phyloP scores from a whole-genome alignment of 768 basidiomycete genomes.

The Calocybe gangraenosa region DNA sequence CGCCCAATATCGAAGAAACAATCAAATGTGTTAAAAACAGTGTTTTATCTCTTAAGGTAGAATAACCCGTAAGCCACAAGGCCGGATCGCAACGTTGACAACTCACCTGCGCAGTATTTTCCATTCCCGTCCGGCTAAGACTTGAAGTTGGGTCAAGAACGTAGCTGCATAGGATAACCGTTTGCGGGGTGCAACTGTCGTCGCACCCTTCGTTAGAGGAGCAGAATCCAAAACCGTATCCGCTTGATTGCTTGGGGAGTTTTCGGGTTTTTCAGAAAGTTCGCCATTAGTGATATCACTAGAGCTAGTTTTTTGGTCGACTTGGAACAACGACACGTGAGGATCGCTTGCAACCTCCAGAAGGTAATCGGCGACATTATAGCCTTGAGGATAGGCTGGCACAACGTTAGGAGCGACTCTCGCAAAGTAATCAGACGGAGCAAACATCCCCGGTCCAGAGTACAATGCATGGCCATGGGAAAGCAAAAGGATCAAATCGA shows the following conservation, averaged over 20 bases:
- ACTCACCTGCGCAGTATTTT: constrained; percentile 66
- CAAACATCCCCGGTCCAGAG: constrained; percentile 69
- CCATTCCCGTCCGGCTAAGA: constrained; percentile 81
- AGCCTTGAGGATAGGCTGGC: constrained; percentile 65
- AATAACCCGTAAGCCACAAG: too few relatives aligned
- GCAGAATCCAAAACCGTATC: background rate
- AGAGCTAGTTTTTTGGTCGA: constrained; percentile 7
- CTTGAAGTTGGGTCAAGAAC: constrained; percentile 86
- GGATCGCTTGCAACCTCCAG: constrained; percentile 81
- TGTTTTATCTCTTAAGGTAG: constrained; percentile 77
- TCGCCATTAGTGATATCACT: background rate
- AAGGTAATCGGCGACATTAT: constrained; percentile 91
- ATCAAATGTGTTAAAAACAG: constrained; percentile 76
- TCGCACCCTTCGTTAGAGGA: constrained; percentile 8
- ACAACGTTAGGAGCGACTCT: constrained; percentile 33
- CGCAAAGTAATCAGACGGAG: constrained; percentile 44
- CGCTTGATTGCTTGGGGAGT: constrained; percentile 8
- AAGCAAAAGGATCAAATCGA: constrained; percentile 77
- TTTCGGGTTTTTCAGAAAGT: constrained; percentile 3
- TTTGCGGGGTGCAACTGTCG: constrained; percentile 6
- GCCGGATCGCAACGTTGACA: background rate
- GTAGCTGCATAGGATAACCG: constrained; percentile 57
- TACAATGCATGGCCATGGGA: constrained; percentile 77
- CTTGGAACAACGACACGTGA: constrained; percentile 43
- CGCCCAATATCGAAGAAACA: constrained; percentile 70